Evolutionary conservation across 768 basidiomycete genomes (phyloP).

Genomic region (Pleurotus platypus): DNA sequence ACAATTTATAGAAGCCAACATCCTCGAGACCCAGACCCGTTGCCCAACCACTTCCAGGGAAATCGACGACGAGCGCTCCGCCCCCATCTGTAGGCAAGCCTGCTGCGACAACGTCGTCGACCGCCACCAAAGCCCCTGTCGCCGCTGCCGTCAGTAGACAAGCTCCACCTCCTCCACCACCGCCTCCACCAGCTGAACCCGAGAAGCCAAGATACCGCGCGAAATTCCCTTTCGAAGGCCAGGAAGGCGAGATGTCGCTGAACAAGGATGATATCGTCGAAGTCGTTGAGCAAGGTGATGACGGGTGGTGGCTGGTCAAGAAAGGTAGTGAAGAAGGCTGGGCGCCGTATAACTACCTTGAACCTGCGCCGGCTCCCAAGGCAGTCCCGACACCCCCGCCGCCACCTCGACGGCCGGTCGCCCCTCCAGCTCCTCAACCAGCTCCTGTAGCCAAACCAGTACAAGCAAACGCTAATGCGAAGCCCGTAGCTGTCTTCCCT

Average conservation of each 20-base stretch:
- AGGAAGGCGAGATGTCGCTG: constrained; percentile 88
- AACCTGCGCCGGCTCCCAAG: constrained; percentile 67
- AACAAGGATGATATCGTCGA: constrained; percentile 92
- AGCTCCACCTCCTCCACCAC: constrained; percentile 46
- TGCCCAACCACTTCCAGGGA: constrained; percentile 62
- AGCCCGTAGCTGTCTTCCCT: constrained; percentile 80
- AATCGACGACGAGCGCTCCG: constrained; percentile 38
- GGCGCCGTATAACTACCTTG: constrained; percentile 94
- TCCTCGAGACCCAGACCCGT: constrained; percentile 54
- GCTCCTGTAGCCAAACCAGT: constrained; percentile 38
- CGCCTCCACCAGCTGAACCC: constrained; percentile 56
- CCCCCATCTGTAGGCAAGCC: constrained; percentile 29
- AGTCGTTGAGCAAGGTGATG: constrained; percentile 87
- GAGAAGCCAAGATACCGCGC: constrained; percentile 78
- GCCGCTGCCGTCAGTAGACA: constrained; percentile 37
- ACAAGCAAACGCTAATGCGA: constrained; percentile 59
- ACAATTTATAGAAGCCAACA: constrained; percentile 44
- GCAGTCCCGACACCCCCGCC: constrained; percentile 66
- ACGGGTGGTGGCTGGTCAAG: constrained; percentile 98
- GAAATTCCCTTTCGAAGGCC: constrained; percentile 89
- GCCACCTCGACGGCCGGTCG: constrained; percentile 40
- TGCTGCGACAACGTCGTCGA: constrained; percentile 30
- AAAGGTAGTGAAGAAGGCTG: constrained; percentile 82
- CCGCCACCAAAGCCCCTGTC: constrained; percentile 25
- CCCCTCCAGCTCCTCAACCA: constrained; percentile 34